phyloP scores from a whole-genome alignment of 2,329 filamentous ascomycete genomes.

The Salinomyces thailandicus region DNA sequence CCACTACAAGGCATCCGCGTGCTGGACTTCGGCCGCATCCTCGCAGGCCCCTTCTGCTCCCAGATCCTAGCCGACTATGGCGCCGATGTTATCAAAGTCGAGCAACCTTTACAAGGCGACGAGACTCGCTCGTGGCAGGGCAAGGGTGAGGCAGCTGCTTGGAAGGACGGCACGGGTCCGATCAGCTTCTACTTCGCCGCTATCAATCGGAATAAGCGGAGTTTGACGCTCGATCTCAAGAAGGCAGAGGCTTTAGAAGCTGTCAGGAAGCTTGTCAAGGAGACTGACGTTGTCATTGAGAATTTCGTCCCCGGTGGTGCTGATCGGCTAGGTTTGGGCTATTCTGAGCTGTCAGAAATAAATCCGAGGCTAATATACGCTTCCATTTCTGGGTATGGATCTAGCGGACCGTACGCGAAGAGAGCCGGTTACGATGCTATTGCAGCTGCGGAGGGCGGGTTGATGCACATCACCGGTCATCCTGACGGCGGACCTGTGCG shows the following conservation, averaged over 20 bases:
- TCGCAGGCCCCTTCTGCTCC: slow-evolving; percentile 20
- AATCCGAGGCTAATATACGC: slow-evolving; percentile 35
- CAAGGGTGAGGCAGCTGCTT: slow-evolving; percentile 16
- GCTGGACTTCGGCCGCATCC: slow-evolving; percentile 19
- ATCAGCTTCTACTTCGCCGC: slow-evolving; percentile 32
- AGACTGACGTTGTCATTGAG: slow-evolving; percentile 33
- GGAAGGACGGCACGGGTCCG: slow-evolving; percentile 16
- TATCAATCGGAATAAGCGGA: slow-evolving; percentile 38
- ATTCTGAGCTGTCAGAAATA: slow-evolving; percentile 26
- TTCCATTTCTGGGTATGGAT: slow-evolving; percentile 36
- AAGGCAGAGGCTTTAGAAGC: slow-evolving; percentile 28
- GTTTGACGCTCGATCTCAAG: slow-evolving; percentile 30
- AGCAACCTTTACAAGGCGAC: slow-evolving; percentile 18
- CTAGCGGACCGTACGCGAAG: slow-evolving; percentile 31
- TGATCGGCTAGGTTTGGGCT: slow-evolving; percentile 33
- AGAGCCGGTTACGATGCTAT: slow-evolving; percentile 39
- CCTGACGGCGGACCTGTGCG: slow-evolving; percentile 31
- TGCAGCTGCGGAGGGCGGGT: slow-evolving; percentile 33
- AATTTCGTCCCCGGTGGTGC: slow-evolving; percentile 37
- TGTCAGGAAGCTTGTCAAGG: slow-evolving; percentile 27
- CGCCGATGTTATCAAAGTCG: slow-evolving; percentile 24
- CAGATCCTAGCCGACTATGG: slow-evolving; percentile 25
- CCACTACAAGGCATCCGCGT: slow-evolving; percentile 14
- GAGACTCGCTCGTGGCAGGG: slow-evolving; percentile 20
- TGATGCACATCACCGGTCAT: slow-evolving; percentile 37